Evolutionary conservation across 352 stramenopile species (phyloP), one percentile per base, ranked within the genome.

Genomic region (Phytophthora megakarya): DNA sequence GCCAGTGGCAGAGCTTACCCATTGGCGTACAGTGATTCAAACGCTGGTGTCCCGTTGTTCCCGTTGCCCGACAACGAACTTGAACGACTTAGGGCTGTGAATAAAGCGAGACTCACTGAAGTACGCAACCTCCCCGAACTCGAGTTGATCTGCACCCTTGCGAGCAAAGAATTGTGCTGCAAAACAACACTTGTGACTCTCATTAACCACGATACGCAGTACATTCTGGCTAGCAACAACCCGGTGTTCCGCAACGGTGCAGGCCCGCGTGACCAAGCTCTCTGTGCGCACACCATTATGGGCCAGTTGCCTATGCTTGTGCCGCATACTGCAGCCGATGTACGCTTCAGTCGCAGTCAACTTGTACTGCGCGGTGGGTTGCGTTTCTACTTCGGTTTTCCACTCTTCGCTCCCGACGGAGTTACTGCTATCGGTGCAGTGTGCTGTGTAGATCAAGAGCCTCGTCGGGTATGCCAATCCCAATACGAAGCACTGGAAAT

Each of bases 371-470:
- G 70, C 12, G 51, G 70, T 12, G 67, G 65, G 16, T 54, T 73
- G 40, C 72, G 70, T 16, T 89, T 86, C 64, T 89, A 88, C 72
- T 85, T 76, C 40, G 80, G 72, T 8, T 88, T 88, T 53, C 76
- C 80, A 8, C 35, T 88, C 28, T 39, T 78, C 3, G 62, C 60
- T 0, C 64, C 63, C 6, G 67, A 81, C 40, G 65, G 65, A 40
- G 50, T 67, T 18, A 71, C 66, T 11, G 57, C 81, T 21, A 75
- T 88, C 42, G 78, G 78, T 18, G 65, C 78, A 5, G 61, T 88
- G 33, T 87, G 78, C 61, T 85, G 75, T 50, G 56, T 80, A 9
- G 67, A 85, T 42, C 53, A 18, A 13, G 67, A 84, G 39, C 67
- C 68, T 50, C 65, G 73, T 33, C 61, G 67, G 19, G 71, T 88